Base-by-base conservation (phyloP, 176 grass and related monocot genomes). In the Phyllostachys edulis region DNA sequence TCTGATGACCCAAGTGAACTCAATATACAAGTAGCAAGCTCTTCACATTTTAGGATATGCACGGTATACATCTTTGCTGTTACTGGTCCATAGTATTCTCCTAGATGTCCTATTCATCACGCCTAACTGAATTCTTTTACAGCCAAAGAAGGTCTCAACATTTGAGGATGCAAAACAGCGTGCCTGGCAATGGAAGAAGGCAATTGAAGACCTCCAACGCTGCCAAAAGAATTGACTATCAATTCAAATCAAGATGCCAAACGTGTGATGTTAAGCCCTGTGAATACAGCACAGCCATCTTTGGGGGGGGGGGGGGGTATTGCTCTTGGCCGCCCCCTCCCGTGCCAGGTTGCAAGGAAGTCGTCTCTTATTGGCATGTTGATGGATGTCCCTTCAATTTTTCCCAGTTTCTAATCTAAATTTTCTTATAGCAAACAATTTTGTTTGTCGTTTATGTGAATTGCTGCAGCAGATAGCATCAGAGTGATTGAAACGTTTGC, bases 151-250 rank as follows among this genome's bases (percentile, higher is more conserved):
- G 82, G 91, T 96, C 67, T 87, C 88, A 9, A 77, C 88, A 26
- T 96, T 99, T 85, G 96, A 99, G 83, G 96, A 99, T 71, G 73
- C 81, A 21, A 96, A 99, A 49, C 86, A 92, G 71, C 90, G 93
- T 26, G 96, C 93, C 47, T 93, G 90, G 88, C 93, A 99, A 78
- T 99, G 96, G 96, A 99, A 99, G 87, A 92, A 90, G 45, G 91
- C 91, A 46, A 96, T 99, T 73, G 96, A 99, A 96, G 96, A 91
- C 52, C 90, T 99, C 32, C 96, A 99, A 69, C 79, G 82, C 29
- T 32, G 51, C 73, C 85, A 83, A 68, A 90, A 82, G 71, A 90
- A 70, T 18, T 92, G 57, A 88, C 76, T 84, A 59, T 67, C 39
- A 69, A n/a, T 70, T 79, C 15, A 47, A 88, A 85, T 37, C 46